phyloP scores from a whole-genome alignment of 2,329 filamentous ascomycete species.

The Rutstroemia sp. region DNA sequence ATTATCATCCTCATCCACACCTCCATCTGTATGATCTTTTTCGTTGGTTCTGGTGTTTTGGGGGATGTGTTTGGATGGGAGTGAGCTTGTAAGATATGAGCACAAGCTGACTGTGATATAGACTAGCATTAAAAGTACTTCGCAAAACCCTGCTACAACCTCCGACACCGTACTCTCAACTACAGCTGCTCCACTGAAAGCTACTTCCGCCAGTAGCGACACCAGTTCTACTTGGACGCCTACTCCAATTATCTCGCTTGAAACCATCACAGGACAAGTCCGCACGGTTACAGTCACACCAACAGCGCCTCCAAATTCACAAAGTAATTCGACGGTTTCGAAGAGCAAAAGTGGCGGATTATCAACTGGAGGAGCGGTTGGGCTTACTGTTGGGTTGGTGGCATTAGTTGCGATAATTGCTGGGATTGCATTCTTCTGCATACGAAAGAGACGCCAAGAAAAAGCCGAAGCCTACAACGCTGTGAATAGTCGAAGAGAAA shows the following conservation, averaged over 20 bases:
- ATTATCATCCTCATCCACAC: not conserved
- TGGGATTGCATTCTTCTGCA: slow-evolving; percentile 35
- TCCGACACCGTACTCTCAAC: not conserved
- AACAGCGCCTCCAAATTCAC: slow-evolving; percentile 28
- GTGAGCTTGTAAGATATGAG: too few relatives aligned
- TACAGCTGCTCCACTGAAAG: not conserved
- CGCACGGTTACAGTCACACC: slow-evolving; percentile 49
- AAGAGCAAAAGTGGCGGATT: slow-evolving; percentile 29
- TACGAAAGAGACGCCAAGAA: slow-evolving; percentile 37
- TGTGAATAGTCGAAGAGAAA: slow-evolving; percentile 17
- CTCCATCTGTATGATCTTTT: slow-evolving; percentile 32
- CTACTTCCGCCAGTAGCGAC: slow-evolving; percentile 12
- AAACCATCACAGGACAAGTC: slow-evolving; percentile 50
- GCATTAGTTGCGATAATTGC: slow-evolving; percentile 35
- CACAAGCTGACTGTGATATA: not conserved
- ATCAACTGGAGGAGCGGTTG: slow-evolving; percentile 42
- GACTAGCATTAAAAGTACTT: slow-evolving; percentile 1
- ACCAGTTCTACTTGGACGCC: slow-evolving; percentile 28
- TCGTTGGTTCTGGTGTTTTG: not conserved
- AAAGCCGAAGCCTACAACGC: slow-evolving; percentile 31
- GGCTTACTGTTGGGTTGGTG: slow-evolving; percentile 46
- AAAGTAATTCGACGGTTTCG: slow-evolving; percentile 8
- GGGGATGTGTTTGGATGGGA: not conserved
- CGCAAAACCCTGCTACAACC: slow-evolving; percentile 6
- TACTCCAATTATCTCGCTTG: slow-evolving; percentile 33